Percentiles rank a stretch among this genome's conserved stretches.
phyloP scores from a whole-genome alignment of 805 yeast species.

The Candida khao-thaluensis region DNA sequence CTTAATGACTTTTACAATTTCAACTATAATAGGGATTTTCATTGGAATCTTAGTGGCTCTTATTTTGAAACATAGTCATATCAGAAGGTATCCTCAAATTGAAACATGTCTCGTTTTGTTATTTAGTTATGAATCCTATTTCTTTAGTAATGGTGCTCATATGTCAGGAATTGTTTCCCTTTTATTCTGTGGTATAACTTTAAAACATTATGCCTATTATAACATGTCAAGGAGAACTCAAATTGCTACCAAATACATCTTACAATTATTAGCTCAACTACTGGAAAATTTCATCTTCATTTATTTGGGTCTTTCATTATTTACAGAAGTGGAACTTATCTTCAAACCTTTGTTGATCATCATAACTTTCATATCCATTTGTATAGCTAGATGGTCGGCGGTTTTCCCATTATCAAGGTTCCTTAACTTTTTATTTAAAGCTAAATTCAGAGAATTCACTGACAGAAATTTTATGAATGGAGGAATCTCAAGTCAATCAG shows the following conservation, averaged over 20 bases:
- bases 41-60: constrained; percentile 89
- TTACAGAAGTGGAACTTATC: constrained; percentile 93
- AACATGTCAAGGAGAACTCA: constrained; percentile 98
- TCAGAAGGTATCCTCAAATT: constrained; percentile 93
- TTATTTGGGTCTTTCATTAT: constrained; percentile 87
- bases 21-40: constrained; percentile 83
- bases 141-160: constrained; percentile 97
- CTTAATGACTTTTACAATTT: constrained; percentile 87
- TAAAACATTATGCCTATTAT: constrained; percentile 94
- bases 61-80: constrained; percentile 85
- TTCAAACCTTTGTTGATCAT: constrained; percentile 92
- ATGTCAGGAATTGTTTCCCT: constrained; percentile 98
- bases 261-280: constrained; percentile 90
- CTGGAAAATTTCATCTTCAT: constrained; percentile 97
- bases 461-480: constrained; percentile 30
- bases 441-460: constrained; percentile 48
- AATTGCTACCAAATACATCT: constrained; percentile 91
- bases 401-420: constrained; percentile 90
- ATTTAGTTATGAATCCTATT: constrained; percentile 93
- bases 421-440: constrained; percentile 73
- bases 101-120: constrained; percentile 90
- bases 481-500: constrained; percentile 40
- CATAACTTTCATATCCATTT: constrained; percentile 83
- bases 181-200: constrained; percentile 92
- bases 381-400: constrained; percentile 95